Conservation (phyloP, 768 basidiomycete genomes). For the Tylopilus sp. region DNA sequence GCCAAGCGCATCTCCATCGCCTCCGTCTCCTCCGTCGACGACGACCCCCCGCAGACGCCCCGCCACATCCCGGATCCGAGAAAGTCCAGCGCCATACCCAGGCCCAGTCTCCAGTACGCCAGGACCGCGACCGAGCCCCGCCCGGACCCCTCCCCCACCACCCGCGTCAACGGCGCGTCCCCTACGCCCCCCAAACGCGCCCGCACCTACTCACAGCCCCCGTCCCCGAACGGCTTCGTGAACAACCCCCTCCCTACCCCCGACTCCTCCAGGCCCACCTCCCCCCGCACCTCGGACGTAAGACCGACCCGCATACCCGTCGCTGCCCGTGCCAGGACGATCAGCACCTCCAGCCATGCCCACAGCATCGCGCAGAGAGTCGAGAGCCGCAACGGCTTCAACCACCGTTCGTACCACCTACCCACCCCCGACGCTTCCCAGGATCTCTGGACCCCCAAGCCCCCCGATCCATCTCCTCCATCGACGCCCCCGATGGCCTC, state of each 20-base stretch:
- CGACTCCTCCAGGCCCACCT: slow-evolving; percentile 40
- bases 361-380: slow-evolving; percentile 36
- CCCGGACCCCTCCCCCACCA: slow-evolving; percentile 21
- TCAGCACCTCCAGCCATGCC: slow-evolving; percentile 39
- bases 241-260: slow-evolving; percentile 32
- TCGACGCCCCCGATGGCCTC: slow-evolving; percentile 34
- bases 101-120: slow-evolving; percentile 41
- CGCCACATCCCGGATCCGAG: slow-evolving; percentile 32
- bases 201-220: slow-evolving; percentile 62
- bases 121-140: slow-evolving; percentile 27
- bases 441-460: slow-evolving; percentile 30
- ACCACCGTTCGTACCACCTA: slow-evolving; percentile 21
- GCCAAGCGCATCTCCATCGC: slow-evolving; percentile 73
- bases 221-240: slow-evolving; percentile 31
- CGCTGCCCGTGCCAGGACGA: slow-evolving; percentile 39
- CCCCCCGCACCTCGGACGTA: slow-evolving; percentile 41
- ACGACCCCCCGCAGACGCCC: slow-evolving; percentile 25
- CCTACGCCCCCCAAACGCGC: slow-evolving; percentile 41
- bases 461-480: slow-evolving; percentile 28
- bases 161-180: slow-evolving; percentile 29
- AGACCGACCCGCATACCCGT: slow-evolving; percentile 49
- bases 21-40: slow-evolving; percentile 58
- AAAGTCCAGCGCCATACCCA: slow-evolving; percentile 44
- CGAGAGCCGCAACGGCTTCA: slow-evolving; percentile 34
- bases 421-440: slow-evolving; percentile 29